Base-by-base conservation (phyloP, 1,284 basidiomycete genomes). In the Austropuccinia psidii region DNA sequence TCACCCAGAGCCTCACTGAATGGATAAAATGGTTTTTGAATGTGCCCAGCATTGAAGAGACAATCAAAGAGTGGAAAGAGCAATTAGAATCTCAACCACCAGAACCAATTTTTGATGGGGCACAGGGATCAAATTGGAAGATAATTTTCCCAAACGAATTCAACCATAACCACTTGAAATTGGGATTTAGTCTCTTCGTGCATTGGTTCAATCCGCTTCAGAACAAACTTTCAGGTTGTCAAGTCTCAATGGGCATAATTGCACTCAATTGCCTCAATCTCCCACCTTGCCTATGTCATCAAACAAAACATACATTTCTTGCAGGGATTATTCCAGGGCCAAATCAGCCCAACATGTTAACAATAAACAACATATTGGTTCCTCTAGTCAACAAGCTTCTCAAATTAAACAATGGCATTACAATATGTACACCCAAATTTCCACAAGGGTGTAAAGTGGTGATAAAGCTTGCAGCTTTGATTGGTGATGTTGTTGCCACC, bases 41-140 rank as follows among this genome's bases (percentile, higher is more conserved):
- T 43, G 13, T 64, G 15, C 61, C 39, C 24, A 15, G 47, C 21
- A 47, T 47, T 64, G 61, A 64, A 47, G 17, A 64, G 11, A 19
- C 61, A 43, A 64, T 64, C 47, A 41, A 64, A 43, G 41, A 64
- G 17, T 64, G 61, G 61, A n/a, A n/a, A n/a, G n/a, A n/a, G n/a
- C n/a, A n/a, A n/a, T n/a, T n/a, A n/a, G n/a, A n/a, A n/a, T n/a
- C n/a, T n/a, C n/a, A n/a, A n/a, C n/a, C n/a, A n/a, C n/a, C n/a
- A n/a, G n/a, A n/a, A n/a, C n/a, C 24, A 29, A 55, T 29, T 9
- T 5, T 11, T 6, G 5, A 55, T 55, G 27, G 27, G 52, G 33
- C 29, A 29, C 7, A 55, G 29, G 27, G 4, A 31, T 29, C 27
- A 31, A 29, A 4, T 29, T 55, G 52, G 52, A 55, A 55, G 52